Evolutionary conservation across 306 rosid species (phyloP), one percentile per base, ranked within the genome.

Genomic region (Astragalus glycyphyllos): DNA sequence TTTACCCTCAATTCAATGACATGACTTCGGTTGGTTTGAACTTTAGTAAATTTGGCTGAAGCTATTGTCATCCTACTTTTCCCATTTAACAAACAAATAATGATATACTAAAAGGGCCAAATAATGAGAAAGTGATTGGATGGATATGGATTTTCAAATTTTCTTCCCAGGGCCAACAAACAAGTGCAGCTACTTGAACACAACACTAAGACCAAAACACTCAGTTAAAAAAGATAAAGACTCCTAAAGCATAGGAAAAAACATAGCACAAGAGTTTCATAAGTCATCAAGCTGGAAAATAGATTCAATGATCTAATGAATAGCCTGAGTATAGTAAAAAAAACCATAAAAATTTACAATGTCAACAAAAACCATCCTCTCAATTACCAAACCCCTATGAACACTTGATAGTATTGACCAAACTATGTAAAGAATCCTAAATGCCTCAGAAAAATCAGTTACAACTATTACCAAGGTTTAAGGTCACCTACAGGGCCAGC

Each of bases 401-500:
- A 86, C 72, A 77, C 60, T 76, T 44, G 41, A 23, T n/a, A 42
- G 50, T 59, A 48, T 59, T 68, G 67, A 74, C 58, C 45, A 55
- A 55, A 65, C 49, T 41, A 44, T 48, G 67, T 53, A 14, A 60
- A 73, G 74, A 80, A 73, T 74, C 51, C 81, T 74, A 49, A 17
- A 46, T n/a, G 38, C 68, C 48, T 38, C 35, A 26, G 35, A 65
- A 65, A 17, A 2, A 2, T 47, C 68, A 68, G 65, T 56, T 17
- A 32, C 35, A 34, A 66, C 6, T 49, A 77, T 70, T 88, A 90
- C 97, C 95, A 90, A 42, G 95, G 97, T 76, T 90, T 90, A 69
- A 90, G 79, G 79, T 90, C 98, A 37, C 91, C 90, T 32, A 87
- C 92, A 4, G 98, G 97, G 5, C 98, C 98, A 6, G 97, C 88